phyloP scores from a whole-genome alignment of 441 rosid species.

The Adansonia gregorii region DNA sequence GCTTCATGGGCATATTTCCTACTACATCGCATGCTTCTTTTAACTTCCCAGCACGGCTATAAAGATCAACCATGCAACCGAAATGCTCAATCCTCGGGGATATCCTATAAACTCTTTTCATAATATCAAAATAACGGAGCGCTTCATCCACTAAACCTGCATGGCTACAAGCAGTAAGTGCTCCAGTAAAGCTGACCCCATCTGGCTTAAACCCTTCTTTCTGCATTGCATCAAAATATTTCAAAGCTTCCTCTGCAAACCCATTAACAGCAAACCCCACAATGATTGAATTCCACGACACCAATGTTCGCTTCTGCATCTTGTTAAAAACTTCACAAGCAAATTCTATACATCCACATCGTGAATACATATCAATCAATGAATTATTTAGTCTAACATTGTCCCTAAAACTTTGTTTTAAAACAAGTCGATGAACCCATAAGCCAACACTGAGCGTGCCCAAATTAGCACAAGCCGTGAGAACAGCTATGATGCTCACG shows the following conservation, averaged over 20 bases:
- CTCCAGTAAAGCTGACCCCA: slow-evolving; percentile 77
- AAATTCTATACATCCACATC: slow-evolving; percentile 67
- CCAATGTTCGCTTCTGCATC: slow-evolving; percentile 60
- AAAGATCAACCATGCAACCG: slow-evolving; percentile 84
- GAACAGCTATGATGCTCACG: slow-evolving; percentile 59
- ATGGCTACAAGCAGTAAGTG: slow-evolving; percentile 80
- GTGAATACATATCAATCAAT: slow-evolving; percentile 69
- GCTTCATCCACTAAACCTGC: slow-evolving; percentile 72
- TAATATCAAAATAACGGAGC: slow-evolving; percentile 49
- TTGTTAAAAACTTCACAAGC: slow-evolving; percentile 61
- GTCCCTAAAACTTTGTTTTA: slow-evolving; percentile 51
- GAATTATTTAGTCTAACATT: slow-evolving; percentile 64
- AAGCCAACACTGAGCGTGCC: slow-evolving; percentile 65
- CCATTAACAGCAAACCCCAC: slow-evolving; percentile 75
- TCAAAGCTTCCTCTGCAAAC: slow-evolving; percentile 59
- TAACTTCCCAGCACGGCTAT: slow-evolving; percentile 79
- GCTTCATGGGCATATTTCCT: slow-evolving; percentile 71
- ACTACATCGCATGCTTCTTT: slow-evolving; percentile 64
- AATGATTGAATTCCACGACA: slow-evolving; percentile 81
- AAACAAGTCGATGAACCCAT: slow-evolving; percentile 62
- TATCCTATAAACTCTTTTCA: slow-evolving; percentile 54
- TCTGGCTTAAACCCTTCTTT: slow-evolving; percentile 64
- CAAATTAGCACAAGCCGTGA: slow-evolving; percentile 54
- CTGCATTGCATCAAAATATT: slow-evolving; percentile 62
- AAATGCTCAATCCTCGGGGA: slow-evolving; percentile 75